phyloP scores from a whole-genome alignment of 192 early-diverging fungal genomes.

The Coemansia sp. region DNA sequence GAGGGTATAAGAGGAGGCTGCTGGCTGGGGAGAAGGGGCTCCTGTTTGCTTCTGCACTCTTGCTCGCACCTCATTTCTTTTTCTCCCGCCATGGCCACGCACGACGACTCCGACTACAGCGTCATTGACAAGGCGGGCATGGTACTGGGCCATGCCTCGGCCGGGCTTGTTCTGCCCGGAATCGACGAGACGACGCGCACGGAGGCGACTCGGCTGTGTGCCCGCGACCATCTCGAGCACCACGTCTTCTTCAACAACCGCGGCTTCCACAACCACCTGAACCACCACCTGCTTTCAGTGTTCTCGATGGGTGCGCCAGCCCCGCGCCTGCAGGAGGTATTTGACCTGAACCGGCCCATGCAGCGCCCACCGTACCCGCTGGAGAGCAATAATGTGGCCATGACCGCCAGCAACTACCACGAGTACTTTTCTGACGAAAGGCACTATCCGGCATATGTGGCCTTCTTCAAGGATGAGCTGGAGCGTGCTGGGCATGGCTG shows the following conservation, averaged over 20 bases:
- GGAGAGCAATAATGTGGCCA: slow-evolving; percentile 7
- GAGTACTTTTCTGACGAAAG: slow-evolving; percentile 4
- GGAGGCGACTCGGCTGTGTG: slow-evolving; percentile 43
- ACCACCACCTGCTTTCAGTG: slow-evolving; percentile 53
- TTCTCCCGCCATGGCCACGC: slow-evolving; percentile 5
- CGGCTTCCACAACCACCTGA: slow-evolving; percentile 55
- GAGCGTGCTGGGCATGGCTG: slow-evolving; percentile 28
- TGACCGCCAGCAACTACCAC: slow-evolving; percentile 37
- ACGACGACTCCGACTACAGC: slow-evolving; percentile 23
- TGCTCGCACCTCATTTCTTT: too few relatives aligned
- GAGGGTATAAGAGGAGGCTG: too few relatives aligned
- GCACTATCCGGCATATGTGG: slow-evolving; percentile 45
- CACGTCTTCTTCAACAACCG: slow-evolving; percentile 53
- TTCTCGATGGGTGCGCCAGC: slow-evolving; percentile 51
- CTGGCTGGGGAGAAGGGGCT: too few relatives aligned
- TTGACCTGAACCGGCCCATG: slow-evolving; percentile 33
- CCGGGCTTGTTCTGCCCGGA: slow-evolving; percentile 35
- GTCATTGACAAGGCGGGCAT: slow-evolving; percentile 25
- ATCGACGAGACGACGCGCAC: slow-evolving; percentile 34
- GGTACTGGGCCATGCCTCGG: slow-evolving; percentile 17
- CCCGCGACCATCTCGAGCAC: slow-evolving; percentile 46
- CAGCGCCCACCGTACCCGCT: slow-evolving; percentile 22
- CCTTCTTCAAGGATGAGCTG: slow-evolving; percentile 50
- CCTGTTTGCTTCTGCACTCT: too few relatives aligned
- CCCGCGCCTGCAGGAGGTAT: slow-evolving; percentile 50